These are phyloP conservation scores for Xylariaceae sp. DNA, from an alignment of 2,329 filamentous ascomycete species.

Conservation along the genomic window DNA sequence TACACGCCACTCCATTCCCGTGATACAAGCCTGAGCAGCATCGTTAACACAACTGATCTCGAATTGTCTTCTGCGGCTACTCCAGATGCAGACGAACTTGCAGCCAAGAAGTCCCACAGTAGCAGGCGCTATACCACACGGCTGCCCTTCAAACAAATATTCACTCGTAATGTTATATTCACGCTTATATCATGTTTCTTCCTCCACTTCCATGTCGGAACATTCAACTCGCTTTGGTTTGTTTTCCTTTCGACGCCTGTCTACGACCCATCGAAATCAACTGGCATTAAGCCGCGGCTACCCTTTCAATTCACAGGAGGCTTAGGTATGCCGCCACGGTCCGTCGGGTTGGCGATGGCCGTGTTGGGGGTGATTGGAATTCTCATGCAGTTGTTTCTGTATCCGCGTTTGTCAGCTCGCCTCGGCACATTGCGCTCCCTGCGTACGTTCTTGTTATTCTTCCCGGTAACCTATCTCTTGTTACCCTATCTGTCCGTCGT, in stretches of 20 bases:
- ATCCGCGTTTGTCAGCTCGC: conserved; percentile 61
- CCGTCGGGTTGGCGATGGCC: conserved; percentile 74
- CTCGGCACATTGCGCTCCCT: conserved; percentile 67
- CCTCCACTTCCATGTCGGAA: conserved; percentile 68
- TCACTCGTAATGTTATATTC: conserved; percentile 50
- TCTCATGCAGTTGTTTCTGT: conserved; percentile 65
- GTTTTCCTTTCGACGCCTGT: conserved; percentile 72
- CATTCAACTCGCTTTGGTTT: conserved; percentile 73
- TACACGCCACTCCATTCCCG: conserved; percentile 35
- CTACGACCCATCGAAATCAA: conserved; percentile 39
- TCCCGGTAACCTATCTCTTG: conserved; percentile 65
- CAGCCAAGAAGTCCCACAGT: conserved; percentile 6
- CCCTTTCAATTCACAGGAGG: conserved; percentile 69
- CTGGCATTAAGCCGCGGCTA: conserved; percentile 34
- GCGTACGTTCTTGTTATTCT: conserved; percentile 64
- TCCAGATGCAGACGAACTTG: conserved; percentile 15
- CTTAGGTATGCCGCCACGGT: conserved; percentile 65
- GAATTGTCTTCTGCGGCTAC: conserved; percentile 29
- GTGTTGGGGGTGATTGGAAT: conserved; percentile 75
- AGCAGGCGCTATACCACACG: conserved; percentile 41
- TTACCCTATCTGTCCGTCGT: conserved; percentile 69
- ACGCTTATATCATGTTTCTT: conserved; percentile 64
- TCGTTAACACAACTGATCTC: conserved; percentile 13
- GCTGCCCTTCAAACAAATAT: conserved; percentile 51
- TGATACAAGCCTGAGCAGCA: conserved; percentile 22